Base-by-base conservation (phyloP, 2,329 filamentous ascomycete species). In the Blastomyces emzantsi region DNA sequence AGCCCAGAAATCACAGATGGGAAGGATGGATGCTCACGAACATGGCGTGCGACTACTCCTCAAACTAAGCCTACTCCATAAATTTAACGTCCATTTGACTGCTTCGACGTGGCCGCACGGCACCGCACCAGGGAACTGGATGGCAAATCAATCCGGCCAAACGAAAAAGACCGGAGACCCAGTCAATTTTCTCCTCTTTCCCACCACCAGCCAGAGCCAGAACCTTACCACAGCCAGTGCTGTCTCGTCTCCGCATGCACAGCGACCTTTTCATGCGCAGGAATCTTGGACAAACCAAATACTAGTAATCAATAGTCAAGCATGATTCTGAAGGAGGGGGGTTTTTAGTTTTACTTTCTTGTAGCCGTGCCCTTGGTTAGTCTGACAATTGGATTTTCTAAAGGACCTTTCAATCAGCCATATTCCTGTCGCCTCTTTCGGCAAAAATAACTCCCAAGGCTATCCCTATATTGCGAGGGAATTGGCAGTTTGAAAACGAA, bases 101-200 rank as follows among this genome's bases (percentile, higher is more conserved):
- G 41, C 41, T 49, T 60, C 39, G 57, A 60, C 57, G 57, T 60
- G 57, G 57, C 57, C 56, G 55, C 55, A 59, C 56, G 22, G 55
- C 55, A 56, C 54, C 54, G n/a, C 49, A 22, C 22, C 49, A n/a
- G 36, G 33, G 33, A 56, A 33, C 33, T 56, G 54, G 33, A 39
- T 45, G 54, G 54, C 28, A 33, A 39, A 51, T 51, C 47, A 58
- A 28, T 47, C 57, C 57, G 22, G 57, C 57, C 57, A 47, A 47
- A 59, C 57, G 57, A 59, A 59, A 33, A 25, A 36, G 22, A 11
- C 57, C 15, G 30, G 54, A 39, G 30, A 25, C 41, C 54, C 33
- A 56, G 54, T 56, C 33, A 19, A 56, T 9, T 47, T 47, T 59
- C 57, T 49, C 43, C 57, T 49, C 43, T 13, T 60, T 60, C 43